Conservation (phyloP, 495 filamentous ascomycete genomes). For the Thermochaetoides thermophila region DNA sequence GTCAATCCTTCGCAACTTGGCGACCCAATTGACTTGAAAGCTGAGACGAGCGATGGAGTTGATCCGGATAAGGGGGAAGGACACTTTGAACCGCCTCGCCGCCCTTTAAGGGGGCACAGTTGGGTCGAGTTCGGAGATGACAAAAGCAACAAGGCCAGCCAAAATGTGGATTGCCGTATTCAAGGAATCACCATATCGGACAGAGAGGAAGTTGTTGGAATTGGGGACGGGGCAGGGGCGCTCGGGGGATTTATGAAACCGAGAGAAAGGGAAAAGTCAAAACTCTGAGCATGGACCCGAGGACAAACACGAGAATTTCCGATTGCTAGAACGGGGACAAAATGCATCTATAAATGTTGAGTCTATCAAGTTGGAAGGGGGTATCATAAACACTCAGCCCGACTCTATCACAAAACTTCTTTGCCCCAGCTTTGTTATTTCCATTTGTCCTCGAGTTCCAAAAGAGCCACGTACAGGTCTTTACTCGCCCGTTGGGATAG, state of each 20-base stretch:
- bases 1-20: slow-evolving; percentile 28
- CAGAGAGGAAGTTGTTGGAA: slow-evolving; percentile 4
- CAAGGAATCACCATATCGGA: too few species aligned
- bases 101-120: background rate
- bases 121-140: background rate
- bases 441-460: slow-evolving; percentile 30
- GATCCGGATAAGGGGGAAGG: too few species aligned
- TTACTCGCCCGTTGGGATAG: slow-evolving; percentile 35
- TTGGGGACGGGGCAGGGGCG: slow-evolving; percentile 9
- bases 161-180: too few species aligned
- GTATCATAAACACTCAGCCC: too few species aligned
- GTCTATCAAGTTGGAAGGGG: too few species aligned
- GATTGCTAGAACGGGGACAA: too few species aligned
- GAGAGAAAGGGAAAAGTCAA: slow-evolving; percentile 4
- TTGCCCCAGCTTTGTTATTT: too few species aligned
- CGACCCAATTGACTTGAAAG: slow-evolving; percentile 28
- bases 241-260: slow-evolving; percentile 1
- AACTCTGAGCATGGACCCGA: slow-evolving; percentile 1
- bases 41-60: slow-evolving; percentile 19
- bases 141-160: background rate
- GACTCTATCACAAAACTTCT: too few species aligned
- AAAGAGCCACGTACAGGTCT: slow-evolving; percentile 36
- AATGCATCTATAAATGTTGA: too few species aligned
- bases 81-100: background rate
- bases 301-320: too few species aligned